Percentiles rank a stretch among this genome's conserved stretches.
Conservation (phyloP, 148 eudicot species). For the Selenicereus undatus region DNA sequence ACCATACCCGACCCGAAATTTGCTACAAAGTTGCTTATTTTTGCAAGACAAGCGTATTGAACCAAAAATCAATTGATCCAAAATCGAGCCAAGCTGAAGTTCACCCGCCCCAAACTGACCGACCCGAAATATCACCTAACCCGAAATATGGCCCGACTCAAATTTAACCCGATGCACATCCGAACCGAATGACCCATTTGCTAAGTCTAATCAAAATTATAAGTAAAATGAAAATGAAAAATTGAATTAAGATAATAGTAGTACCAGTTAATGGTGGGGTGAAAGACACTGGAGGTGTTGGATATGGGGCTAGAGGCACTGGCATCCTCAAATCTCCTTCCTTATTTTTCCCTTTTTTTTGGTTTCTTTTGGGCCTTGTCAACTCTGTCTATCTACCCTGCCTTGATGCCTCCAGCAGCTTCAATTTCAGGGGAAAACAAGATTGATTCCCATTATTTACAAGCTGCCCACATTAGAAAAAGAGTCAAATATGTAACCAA, state of each 20-base stretch:
- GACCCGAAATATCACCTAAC: no score
- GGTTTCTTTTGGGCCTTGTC: not conserved
- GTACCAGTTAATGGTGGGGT: constrained; percentile 71
- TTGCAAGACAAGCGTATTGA: no score
- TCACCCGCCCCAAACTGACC: no score
- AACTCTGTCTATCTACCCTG: not conserved
- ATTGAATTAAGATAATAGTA: not conserved
- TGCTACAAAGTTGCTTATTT: no score
- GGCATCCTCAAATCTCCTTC: constrained; percentile 45
- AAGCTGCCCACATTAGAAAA: constrained; percentile 3
- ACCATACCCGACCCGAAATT: no score
- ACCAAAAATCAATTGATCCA: no score
- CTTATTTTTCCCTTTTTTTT: not conserved
- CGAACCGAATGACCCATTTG: no score
- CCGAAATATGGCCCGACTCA: no score
- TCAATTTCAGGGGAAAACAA: constrained; percentile 22
- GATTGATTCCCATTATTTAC: constrained; percentile 25
- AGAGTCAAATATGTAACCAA: not conserved
- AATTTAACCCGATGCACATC: no score
- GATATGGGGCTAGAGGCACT: constrained; percentile 91
- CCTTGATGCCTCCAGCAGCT: constrained; percentile 29
- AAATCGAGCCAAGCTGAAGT: no score
- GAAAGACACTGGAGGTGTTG: constrained; percentile 55
- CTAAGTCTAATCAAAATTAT: not conserved
- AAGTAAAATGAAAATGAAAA: not conserved